These are phyloP conservation scores for Exophiala sp. DNA, from an alignment of 2,329 filamentous ascomycete genomes.

Conservation along the genomic window DNA sequence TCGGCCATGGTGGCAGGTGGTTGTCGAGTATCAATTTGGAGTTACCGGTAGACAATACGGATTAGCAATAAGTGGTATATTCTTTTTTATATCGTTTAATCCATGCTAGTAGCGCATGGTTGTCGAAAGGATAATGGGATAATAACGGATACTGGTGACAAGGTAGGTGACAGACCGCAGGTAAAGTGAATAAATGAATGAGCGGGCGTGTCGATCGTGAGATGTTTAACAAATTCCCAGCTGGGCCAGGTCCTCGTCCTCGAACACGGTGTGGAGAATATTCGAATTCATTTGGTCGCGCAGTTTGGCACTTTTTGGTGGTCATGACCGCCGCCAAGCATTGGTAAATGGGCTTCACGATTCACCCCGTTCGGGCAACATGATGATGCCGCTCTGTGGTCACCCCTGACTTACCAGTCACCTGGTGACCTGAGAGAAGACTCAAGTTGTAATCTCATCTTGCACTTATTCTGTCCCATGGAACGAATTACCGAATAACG, in stretches of 20 bases:
- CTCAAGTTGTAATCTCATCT: too few species aligned
- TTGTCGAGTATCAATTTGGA: constrained; percentile 3
- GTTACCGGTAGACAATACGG: constrained; percentile 16
- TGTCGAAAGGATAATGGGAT: constrained; percentile 2
- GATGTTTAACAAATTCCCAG: too few species aligned
- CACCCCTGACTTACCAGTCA: too few species aligned
- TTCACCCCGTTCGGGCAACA: too few species aligned
- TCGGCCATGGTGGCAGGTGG: constrained; percentile 35
- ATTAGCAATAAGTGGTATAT: constrained; percentile 9
- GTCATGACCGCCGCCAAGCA: too few species aligned
- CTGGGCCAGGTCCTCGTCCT: neutral
- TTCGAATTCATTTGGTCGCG: neutral
- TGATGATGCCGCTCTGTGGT: too few species aligned
- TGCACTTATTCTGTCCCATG: too few species aligned
- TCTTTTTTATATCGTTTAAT: constrained; percentile 6
- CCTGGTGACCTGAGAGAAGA: too few species aligned
- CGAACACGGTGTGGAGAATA: neutral
- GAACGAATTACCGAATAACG: too few species aligned
- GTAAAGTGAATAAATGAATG: neutral
- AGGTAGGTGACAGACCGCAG: neutral
- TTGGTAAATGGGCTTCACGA: too few species aligned
- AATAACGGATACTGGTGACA: neutral
- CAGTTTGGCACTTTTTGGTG: too few species aligned
- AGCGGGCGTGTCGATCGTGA: too few species aligned
- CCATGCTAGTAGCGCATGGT: constrained; percentile 18